These are phyloP conservation scores for Suhomyces ambrosiae DNA, from an alignment of 1,139 yeast species.

Conservation along the genomic window DNA sequence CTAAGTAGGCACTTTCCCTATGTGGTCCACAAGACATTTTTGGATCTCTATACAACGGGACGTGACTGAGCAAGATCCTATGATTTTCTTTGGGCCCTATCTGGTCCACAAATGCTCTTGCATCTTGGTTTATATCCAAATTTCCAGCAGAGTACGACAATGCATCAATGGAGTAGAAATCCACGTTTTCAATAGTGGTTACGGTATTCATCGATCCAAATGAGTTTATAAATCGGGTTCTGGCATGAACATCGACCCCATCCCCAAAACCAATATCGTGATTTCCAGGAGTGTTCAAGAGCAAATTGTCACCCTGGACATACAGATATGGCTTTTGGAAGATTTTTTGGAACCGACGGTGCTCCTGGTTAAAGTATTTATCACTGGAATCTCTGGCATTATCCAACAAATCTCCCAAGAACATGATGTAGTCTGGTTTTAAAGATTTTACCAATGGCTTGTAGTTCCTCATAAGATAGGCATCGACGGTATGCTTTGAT, in stretches of 20 bases:
- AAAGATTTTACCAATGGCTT: conserved; percentile 36
- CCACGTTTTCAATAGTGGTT: conserved; percentile 38
- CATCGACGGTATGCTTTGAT: conserved; percentile 53
- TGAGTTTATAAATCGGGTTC: conserved; percentile 37
- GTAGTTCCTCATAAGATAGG: conserved; percentile 51
- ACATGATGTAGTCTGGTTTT: conserved; percentile 48
- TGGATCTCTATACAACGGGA: conserved; percentile 49
- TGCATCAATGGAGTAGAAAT: conserved; percentile 48
- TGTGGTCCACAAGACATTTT: conserved; percentile 44
- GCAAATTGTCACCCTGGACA: conserved; percentile 28
- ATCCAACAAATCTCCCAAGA: conserved; percentile 57
- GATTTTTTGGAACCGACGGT: conserved; percentile 40
- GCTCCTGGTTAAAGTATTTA: conserved; percentile 40
- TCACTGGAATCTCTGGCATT: conserved; percentile 51
- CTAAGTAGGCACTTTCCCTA: conserved; percentile 39
- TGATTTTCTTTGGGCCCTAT: conserved; percentile 23
- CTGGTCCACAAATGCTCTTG: conserved; percentile 34
- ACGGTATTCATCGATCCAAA: conserved; percentile 47
- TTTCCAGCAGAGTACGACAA: conserved; percentile 43
- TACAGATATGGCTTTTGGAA: conserved; percentile 30
- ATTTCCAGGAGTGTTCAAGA: conserved; percentile 52
- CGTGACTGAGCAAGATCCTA: conserved; percentile 48
- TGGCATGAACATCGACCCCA: conserved; percentile 41
- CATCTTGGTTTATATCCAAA: conserved; percentile 27
- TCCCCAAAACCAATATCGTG: conserved; percentile 61